These are phyloP conservation scores for Coemansia sp. DNA, from an alignment of 192 early-diverging fungal species.

Conservation along the genomic window DNA sequence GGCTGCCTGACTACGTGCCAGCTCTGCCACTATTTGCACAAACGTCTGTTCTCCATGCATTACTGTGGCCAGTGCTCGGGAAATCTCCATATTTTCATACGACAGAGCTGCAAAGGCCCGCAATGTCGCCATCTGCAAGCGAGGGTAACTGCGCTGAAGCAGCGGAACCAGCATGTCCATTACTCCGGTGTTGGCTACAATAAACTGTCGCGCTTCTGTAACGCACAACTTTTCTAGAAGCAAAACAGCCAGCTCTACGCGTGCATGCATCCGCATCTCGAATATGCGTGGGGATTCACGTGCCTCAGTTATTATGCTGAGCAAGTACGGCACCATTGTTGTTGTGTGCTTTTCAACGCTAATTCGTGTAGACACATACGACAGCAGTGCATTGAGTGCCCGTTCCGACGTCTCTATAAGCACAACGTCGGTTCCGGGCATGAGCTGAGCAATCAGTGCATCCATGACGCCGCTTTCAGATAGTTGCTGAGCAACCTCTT, in stretches of 20 bases:
- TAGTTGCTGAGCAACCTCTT: constrained; percentile 24
- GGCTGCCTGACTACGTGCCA: constrained; percentile 32
- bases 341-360: constrained; percentile 23
- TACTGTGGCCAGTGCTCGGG: constrained; percentile 21
- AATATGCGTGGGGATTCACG: constrained; percentile 7
- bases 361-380: constrained; percentile 22
- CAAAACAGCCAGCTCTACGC: constrained; percentile 43
- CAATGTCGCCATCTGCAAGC: constrained; percentile 39
- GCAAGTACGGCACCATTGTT: constrained; percentile 27
- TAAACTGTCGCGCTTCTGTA: constrained; percentile 44
- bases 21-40: constrained; percentile 18
- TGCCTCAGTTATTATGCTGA: constrained; percentile 33
- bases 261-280: constrained; percentile 36
- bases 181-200: constrained; percentile 41
- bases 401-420: constrained; percentile 46
- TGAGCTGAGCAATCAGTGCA: constrained; percentile 38
- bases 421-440: constrained; percentile 17
- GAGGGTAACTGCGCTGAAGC: constrained; percentile 22
- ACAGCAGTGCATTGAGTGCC: constrained; percentile 47
- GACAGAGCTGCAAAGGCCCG: constrained; percentile 40
- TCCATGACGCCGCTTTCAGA: constrained; percentile 33
- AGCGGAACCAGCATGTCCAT: constrained; percentile 35
- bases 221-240: constrained; percentile 44
- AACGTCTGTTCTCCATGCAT: constrained; percentile 12
- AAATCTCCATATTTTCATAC: constrained; percentile 49